Conservation (phyloP, 1,284 basidiomycete species). For the Termitomyces sp. region DNA sequence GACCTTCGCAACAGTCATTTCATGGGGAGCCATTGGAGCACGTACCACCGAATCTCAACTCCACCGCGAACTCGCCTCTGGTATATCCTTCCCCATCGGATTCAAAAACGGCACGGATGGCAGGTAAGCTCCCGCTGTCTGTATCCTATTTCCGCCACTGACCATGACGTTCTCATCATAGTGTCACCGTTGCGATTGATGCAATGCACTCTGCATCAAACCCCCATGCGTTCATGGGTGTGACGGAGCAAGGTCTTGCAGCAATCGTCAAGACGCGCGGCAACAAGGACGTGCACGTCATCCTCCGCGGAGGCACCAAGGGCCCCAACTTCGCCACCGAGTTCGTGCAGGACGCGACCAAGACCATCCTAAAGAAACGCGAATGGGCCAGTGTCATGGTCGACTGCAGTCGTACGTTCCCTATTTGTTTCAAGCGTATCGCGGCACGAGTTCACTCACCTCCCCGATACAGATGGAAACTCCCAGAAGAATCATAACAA, state of each 20-base stretch:
- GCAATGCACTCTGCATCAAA: constrained; percentile 92
- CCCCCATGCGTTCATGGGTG: constrained; percentile 97
- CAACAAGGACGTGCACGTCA: constrained; percentile 90
- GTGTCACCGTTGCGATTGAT: constrained; percentile 81
- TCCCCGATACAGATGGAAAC: constrained; percentile 66
- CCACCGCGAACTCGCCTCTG: constrained; percentile 89
- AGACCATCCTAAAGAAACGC: constrained; percentile 70
- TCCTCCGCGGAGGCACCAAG: constrained; percentile 84
- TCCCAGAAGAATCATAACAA: constrained; percentile 90
- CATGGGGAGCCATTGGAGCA: constrained; percentile 98
- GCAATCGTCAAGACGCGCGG: constrained; percentile 95
- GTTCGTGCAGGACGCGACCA: constrained; percentile 69
- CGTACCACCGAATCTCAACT: constrained; percentile 94
- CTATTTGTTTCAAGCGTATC: constrained; percentile 2
- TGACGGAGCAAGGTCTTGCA: constrained; percentile 92
- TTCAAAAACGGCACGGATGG: constrained; percentile 99
- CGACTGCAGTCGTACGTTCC: constrained; percentile 67
- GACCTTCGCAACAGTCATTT: constrained; percentile 50
- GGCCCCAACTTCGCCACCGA: constrained; percentile 85
- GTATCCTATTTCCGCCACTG: neutral
- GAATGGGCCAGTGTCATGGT: constrained; percentile 79
- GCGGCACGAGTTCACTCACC: neutral
- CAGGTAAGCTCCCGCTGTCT: constrained; percentile 43
- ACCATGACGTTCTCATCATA: constrained; percentile 17
- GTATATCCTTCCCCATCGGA: constrained; percentile 88